A percentile compares a stretch with the other conserved stretches of the same genome.
These are phyloP conservation scores for Epichloe coenophiala DNA, from an alignment of 2,329 filamentous ascomycete genomes.

Conservation along the genomic window DNA sequence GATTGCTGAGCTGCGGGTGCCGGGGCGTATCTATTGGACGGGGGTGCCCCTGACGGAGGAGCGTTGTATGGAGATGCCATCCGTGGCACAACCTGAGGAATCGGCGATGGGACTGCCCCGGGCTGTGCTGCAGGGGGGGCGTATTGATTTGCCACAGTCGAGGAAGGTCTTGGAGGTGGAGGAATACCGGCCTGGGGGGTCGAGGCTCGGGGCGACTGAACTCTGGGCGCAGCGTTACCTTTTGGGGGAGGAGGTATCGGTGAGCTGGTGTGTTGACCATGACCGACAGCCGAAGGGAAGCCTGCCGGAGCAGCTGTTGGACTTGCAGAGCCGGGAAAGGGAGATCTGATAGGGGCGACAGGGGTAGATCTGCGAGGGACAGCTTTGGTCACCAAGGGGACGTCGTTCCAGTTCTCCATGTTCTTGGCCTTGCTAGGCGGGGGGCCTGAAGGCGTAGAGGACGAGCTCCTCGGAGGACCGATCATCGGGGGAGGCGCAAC, in stretches of 20 bases:
- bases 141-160: constrained; percentile 47
- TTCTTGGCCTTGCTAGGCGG: constrained; percentile 59
- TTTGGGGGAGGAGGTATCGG: constrained; percentile 70
- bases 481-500: constrained; percentile 13
- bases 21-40: constrained; percentile 64
- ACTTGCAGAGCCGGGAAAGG: constrained; percentile 56
- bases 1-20: constrained; percentile 42
- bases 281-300: constrained; percentile 32
- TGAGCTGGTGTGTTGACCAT: constrained; percentile 52
- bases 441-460: constrained; percentile 50
- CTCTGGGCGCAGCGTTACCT: constrained; percentile 52
- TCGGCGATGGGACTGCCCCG: constrained; percentile 48
- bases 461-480: constrained; percentile 37
- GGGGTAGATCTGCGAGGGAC: constrained; percentile 66
- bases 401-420: constrained; percentile 84
- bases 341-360: constrained; percentile 54
- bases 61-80: constrained; percentile 79
- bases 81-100: constrained; percentile 50
- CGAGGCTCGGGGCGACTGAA: constrained; percentile 57
- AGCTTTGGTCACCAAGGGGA: constrained; percentile 69
- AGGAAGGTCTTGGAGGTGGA: constrained; percentile 44
- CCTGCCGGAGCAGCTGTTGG: constrained; percentile 24
- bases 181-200: constrained; percentile 32
- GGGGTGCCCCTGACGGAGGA: constrained; percentile 56
- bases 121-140: constrained; percentile 41